Evolutionary conservation across 345 rosid genomes (phyloP).

Genomic region (Schrenkiella parvula): DNA sequence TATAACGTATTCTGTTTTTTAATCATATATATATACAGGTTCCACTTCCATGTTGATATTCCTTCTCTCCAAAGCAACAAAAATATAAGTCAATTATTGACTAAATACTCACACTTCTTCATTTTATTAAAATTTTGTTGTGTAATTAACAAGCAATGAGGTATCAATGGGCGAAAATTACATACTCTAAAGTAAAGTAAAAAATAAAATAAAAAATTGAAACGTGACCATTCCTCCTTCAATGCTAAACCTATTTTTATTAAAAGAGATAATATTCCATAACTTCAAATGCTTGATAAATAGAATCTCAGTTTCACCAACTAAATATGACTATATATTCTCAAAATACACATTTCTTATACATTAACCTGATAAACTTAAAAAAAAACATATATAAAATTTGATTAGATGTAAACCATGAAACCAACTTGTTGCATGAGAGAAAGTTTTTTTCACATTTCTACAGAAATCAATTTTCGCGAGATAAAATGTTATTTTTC

Average conservation of each 20-base stretch:
- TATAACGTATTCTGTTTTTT: neutral
- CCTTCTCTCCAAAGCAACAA: conserved; percentile 15
- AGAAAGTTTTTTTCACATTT: neutral
- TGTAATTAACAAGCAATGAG: conserved; percentile 22
- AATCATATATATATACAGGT: neutral
- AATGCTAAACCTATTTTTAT: neutral
- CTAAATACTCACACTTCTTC: neutral
- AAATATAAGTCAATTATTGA: neutral
- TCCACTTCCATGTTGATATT: neutral
- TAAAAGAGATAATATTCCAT: no score
- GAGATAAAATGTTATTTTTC: neutral
- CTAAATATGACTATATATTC: no score
- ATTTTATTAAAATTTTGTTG: neutral
- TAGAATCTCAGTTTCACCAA: no score
- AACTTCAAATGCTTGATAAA: no score
- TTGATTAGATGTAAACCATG: neutral
- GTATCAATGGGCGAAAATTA: neutral
- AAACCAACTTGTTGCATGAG: neutral
- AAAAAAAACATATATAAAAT: neutral
- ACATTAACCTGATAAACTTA: no score
- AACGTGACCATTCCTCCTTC: neutral
- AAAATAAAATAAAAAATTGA: neutral
- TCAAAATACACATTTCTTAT: neutral
- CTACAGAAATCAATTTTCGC: neutral
- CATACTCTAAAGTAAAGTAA: neutral